A percentile compares a stretch with the other conserved stretches of the same genome.
phyloP scores from a whole-genome alignment of 2,329 filamentous ascomycete genomes.

The Xylariaceae sp. region DNA sequence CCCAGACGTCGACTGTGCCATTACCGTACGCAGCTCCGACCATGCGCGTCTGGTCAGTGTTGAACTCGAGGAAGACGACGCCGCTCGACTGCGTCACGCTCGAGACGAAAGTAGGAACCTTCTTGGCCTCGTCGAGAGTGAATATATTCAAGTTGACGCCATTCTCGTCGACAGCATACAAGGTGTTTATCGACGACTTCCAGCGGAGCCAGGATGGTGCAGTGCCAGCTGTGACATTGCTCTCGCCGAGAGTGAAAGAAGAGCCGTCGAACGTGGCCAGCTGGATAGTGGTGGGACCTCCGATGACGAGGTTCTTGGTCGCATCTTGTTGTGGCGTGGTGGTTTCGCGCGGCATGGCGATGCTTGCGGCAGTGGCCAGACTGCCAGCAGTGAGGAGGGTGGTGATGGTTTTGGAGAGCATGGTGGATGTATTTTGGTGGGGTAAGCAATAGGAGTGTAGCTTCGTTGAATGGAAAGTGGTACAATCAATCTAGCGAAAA shows the following conservation, averaged over 20 bases:
- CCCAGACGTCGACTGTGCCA: constrained; percentile 44
- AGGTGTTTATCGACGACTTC: constrained; percentile 31
- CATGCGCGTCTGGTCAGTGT: constrained; percentile 40
- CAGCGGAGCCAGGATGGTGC: constrained; percentile 45
- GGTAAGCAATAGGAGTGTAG: constrained; percentile 2
- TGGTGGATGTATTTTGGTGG: constrained; percentile 4
- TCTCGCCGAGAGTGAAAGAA: constrained; percentile 36
- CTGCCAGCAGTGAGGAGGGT: constrained; percentile 23
- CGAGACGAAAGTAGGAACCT: constrained; percentile 28
- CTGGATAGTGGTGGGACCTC: constrained; percentile 37
- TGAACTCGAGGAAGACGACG: constrained; percentile 47
- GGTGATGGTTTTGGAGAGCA: constrained; percentile 18
- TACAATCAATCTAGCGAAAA: not conserved
- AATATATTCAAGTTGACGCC: constrained; percentile 38
- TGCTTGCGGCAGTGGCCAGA: constrained; percentile 23
- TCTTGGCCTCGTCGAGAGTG: constrained; percentile 32
- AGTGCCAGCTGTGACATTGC: constrained; percentile 28
- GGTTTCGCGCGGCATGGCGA: constrained; percentile 11
- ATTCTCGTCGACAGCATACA: constrained; percentile 49
- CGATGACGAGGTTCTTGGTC: constrained; percentile 36
- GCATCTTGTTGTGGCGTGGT: not conserved
- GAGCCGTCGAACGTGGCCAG: constrained; percentile 40
- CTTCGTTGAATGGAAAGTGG: not conserved
- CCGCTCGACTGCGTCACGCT: constrained; percentile 36
- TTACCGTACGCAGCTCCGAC: constrained; percentile 41